phyloP scores from a whole-genome alignment of 1,139 yeast species.

The Suhomyces bolitotheri region DNA sequence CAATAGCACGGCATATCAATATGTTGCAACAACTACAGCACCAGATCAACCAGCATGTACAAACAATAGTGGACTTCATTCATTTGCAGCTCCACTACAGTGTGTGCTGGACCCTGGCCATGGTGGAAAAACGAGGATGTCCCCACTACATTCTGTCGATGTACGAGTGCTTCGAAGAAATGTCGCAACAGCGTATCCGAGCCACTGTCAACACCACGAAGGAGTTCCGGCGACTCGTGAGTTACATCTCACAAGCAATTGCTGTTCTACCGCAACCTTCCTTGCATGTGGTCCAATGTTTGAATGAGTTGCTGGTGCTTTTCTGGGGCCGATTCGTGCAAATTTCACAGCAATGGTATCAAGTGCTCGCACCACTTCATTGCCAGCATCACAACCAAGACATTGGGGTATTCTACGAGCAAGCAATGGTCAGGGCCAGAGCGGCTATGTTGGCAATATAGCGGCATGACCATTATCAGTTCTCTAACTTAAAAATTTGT shows the following conservation, averaged over 20 bases:
- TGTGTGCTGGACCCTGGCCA: slow-evolving; percentile 19
- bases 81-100: slow-evolving; percentile 19
- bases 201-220: slow-evolving; percentile 3
- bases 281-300: too few species aligned
- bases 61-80: slow-evolving; percentile 11
- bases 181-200: slow-evolving; percentile 14
- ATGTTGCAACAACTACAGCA: neutral
- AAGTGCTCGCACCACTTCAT: slow-evolving; percentile 1
- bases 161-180: slow-evolving; percentile 21
- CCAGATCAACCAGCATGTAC: neutral
- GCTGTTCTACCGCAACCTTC: too few species aligned
- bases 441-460: neutral
- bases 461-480: too few species aligned
- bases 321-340: slow-evolving; percentile 4
- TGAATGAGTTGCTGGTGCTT: slow-evolving; percentile 1
- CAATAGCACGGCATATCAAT: too few species aligned
- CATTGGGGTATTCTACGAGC: slow-evolving; percentile 3
- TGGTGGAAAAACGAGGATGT: slow-evolving; percentile 13
- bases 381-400: neutral
- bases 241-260: neutral
- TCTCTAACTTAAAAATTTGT: too few species aligned
- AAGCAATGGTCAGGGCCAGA: slow-evolving; percentile 2
- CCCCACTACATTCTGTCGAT: slow-evolving; percentile 18
- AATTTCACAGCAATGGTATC: slow-evolving; percentile 7
- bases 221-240: neutral